Percentiles rank a stretch among this genome's conserved stretches.
These are phyloP conservation scores for Flaveria brownii DNA, from an alignment of 129 eudicot species.

Conservation along the genomic window DNA sequence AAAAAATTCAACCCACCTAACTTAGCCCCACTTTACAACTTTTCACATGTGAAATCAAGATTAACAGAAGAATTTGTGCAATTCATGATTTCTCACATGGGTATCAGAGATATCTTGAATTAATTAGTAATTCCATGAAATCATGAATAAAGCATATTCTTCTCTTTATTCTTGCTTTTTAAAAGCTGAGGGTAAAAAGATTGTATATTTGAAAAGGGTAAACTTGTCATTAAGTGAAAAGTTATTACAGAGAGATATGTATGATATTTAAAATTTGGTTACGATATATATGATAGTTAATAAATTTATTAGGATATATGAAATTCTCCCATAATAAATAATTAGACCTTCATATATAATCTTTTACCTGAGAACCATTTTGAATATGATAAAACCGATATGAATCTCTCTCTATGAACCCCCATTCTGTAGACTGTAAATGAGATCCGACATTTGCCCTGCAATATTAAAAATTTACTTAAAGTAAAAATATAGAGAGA, in stretches of 20 bases:
- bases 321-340: not conserved
- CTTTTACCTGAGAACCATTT: slow-evolving; percentile 70
- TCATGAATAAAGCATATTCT: slow-evolving; percentile 23
- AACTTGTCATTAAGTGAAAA: no score
- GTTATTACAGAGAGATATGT: no score
- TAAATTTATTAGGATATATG: no score
- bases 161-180: slow-evolving; percentile 27
- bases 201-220: no score
- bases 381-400: slow-evolving; percentile 67
- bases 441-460: slow-evolving; percentile 53
- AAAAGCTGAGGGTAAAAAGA: not conserved
- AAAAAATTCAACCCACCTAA: no score
- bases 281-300: no score
- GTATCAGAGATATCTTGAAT: not conserved
- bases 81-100: slow-evolving; percentile 8
- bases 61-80: not conserved
- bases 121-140: not conserved
- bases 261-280: no score
- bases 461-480: slow-evolving; percentile 31
- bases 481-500: not conserved
- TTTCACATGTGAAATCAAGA: no score
- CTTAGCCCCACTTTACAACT: no score
- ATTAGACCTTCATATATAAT: not conserved
- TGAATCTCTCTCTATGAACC: slow-evolving; percentile 40
- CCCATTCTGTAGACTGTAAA: slow-evolving; percentile 39